Base-by-base conservation (phyloP, 257 asterid species). In the Primulina tabacum region DNA sequence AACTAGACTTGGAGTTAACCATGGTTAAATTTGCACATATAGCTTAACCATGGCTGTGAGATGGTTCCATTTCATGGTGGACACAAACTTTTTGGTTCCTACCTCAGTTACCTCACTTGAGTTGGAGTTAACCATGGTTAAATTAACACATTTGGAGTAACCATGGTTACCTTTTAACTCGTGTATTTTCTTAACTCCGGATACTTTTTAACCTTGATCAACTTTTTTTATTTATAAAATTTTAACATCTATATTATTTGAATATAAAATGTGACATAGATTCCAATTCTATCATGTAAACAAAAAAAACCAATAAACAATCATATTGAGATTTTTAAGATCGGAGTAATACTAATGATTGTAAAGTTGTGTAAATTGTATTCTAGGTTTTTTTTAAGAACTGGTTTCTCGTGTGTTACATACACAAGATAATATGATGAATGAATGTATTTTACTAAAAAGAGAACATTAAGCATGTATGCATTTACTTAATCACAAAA, bases 131-230 rank as follows among this genome's bases (percentile, higher is more conserved):
- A 67, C 52, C 34, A 21, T 18, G 65, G 73, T 58, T 69, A 18
- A 57, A 20, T 57, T 28, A 33, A 12, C 21, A 38, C 24, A 71
- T 55, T 67, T 53, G 71, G 68, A 68, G 60, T 81, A 78, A 83
- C 86, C 29, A 74, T 17, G 60, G 81, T 84, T 79, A 79, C 81
- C 62, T 81, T 74, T 69, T 70, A 59, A 70, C 61, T 61, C 55
- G 20, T 62, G 62, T 2, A 2, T 18, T 20, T 72, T 64, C 26
- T 28, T 72, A 57, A 24, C 16, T 58, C 32, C 10, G 4, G 32
- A 30, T 9, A 34, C 30, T 61, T 56, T 16, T 2, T 8, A 10
- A 26, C 30, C 10, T 1, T 5, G 0, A 21, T 9, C 33, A 29
- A 21, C 0, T 20, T 0, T 2, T 24, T 71, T 62, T 4, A 60